Base-by-base conservation (phyloP, 148 eudicot species). In the Rhododendron ferrugineum region DNA sequence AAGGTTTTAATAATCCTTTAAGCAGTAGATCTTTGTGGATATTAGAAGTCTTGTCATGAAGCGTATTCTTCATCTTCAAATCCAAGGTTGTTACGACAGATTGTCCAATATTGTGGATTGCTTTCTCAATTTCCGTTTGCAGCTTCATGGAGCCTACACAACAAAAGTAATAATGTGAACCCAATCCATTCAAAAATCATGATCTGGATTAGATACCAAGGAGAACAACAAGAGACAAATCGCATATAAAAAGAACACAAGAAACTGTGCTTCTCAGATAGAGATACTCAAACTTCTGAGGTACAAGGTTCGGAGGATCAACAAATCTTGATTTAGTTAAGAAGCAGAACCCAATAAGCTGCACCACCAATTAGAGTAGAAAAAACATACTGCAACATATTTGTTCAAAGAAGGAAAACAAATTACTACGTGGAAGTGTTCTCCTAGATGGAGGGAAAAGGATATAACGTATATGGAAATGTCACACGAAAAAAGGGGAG, bases 31-130 rank as follows among this genome's bases (percentile, higher is more conserved):
- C 88, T 86, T 90, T 89, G 89, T 87, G 90, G 28, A 89, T 85
- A 88, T 93, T 80, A 87, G 96, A 84, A 77, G 92, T 87, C 90
- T 91, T 88, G 49, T 93, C 86, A 86, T 84, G 93, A 79, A 97
- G 94, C 87, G 89, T 91, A 88, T 91, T 95, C 82, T 93, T 93
- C 99, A 97, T 97, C 93, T 92, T 92, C 85, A 91, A 90, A 92
- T 97, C 99, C 88, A 97, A 89, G 80, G 84, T 83, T 26, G 98
- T 92, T 85, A 90, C 85, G 46, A 95, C 98, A 87, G 96, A 88
- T 64, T 93, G 94, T 86, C 98, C 94, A 83, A 91, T 87, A 73
- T 89, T 88, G 70, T 92, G 91, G 84, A 95, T 90, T 2, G 91
- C 92, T 87, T 97, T 97, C 91, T 97, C 98, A 84, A 94, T 87